phyloP scores from a whole-genome alignment of 352 stramenopile genomes.

The Globisporangium cylindrosporum region DNA sequence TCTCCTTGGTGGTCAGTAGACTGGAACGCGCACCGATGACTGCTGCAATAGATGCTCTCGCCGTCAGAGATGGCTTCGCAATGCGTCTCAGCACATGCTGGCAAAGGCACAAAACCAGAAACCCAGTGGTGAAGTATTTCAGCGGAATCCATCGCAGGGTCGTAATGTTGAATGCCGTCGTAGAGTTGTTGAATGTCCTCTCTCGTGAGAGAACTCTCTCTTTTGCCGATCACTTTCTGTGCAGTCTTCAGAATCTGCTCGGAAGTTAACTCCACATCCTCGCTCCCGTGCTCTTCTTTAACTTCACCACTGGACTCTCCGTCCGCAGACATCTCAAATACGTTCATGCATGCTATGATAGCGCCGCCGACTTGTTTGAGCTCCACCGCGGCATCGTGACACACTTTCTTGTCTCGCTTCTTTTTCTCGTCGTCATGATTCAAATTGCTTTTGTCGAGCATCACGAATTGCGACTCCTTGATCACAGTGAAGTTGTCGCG shows the following conservation, averaged over 20 bases:
- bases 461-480: slow-evolving; percentile 13
- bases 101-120: slow-evolving; percentile 42
- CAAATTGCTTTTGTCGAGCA: slow-evolving; percentile 1
- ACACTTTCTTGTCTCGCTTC: slow-evolving; percentile 16
- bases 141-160: slow-evolving; percentile 36
- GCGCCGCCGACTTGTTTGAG: slow-evolving; percentile 6
- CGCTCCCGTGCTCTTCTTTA: neutral
- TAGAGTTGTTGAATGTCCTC: slow-evolving; percentile 35
- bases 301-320: neutral
- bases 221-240: neutral
- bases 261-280: neutral
- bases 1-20: neutral
- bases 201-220: slow-evolving; percentile 18
- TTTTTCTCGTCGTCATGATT: slow-evolving; percentile 5
- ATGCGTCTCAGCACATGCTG: slow-evolving; percentile 28
- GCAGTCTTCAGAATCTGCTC: neutral
- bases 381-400: slow-evolving; percentile 16
- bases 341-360: slow-evolving; percentile 10
- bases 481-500: slow-evolving; percentile 14
- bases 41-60: slow-evolving; percentile 22
- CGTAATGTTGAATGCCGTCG: slow-evolving; percentile 59
- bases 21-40: slow-evolving; percentile 25
- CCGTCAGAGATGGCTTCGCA: slow-evolving; percentile 34
- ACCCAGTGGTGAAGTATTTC: slow-evolving; percentile 69
- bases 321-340: neutral